Percentiles rank a stretch among this genome's conserved stretches.
phyloP scores from a whole-genome alignment of 1,284 basidiomycete genomes.

The Papiliotrema nemorosa region DNA sequence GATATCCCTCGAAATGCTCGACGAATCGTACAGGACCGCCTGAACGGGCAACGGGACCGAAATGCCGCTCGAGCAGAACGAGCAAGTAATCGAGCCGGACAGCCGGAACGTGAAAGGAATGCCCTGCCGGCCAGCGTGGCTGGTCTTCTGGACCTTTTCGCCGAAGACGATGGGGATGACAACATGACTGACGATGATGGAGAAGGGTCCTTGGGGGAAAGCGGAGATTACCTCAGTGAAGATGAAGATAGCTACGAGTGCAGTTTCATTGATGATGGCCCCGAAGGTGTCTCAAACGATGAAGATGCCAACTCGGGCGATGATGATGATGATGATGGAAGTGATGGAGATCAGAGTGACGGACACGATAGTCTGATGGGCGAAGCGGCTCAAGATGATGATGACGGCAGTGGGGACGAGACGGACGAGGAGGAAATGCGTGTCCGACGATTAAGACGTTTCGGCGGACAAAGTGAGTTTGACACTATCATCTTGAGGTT shows the following conservation, averaged over 20 bases:
- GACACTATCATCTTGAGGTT: too few relatives aligned
- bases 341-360: neutral
- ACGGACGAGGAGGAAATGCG: neutral
- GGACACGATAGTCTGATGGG: neutral
- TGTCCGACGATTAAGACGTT: too few relatives aligned
- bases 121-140: neutral
- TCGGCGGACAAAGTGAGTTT: neutral
- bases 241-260: constrained; percentile 5
- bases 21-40: too few relatives aligned
- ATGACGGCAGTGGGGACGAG: neutral
- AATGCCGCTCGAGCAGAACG: too few relatives aligned
- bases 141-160: constrained; percentile 2
- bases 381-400: neutral
- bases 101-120: neutral
- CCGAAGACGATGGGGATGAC: constrained; percentile 6
- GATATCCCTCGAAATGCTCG: too few relatives aligned
- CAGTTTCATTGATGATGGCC: constrained; percentile 10
- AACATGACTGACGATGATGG: constrained; percentile 6
- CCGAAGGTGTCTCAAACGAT: neutral
- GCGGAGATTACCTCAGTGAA: constrained; percentile 4
- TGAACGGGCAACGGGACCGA: too few relatives aligned
- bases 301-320: neutral
- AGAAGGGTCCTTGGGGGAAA: constrained; percentile 1
- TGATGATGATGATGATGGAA: constrained; percentile 1
- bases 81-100: too few relatives aligned